Base-by-base conservation (phyloP, 106 monocot genomes). In the Dendrobium nobile region DNA sequence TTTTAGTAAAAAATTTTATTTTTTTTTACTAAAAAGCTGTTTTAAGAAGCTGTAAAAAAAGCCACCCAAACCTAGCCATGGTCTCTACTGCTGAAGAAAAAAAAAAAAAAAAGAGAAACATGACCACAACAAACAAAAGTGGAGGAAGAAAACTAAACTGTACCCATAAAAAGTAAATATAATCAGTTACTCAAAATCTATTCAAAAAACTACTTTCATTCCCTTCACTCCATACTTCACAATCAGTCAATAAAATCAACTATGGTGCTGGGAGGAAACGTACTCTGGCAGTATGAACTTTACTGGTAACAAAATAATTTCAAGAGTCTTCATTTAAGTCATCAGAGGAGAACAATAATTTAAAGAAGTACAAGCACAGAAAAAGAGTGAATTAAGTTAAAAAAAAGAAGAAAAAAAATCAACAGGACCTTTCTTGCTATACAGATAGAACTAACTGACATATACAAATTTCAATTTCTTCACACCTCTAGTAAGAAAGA, bases 391-490 rank as follows among this genome's bases (percentile, higher is more conserved):
- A 24, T 22, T 5, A 6, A 22, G 61, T 3, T 5, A 13, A 70
- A 31, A 31, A 31, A 74, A 20, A 1, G 20, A 43, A 41, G 43
- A 74, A 27, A 48, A 24, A 76, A 27, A 76, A 76, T 13, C 24
- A 76, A 76, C 47, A 76, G 76, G 11, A 47, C 24, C 18, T 43
- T 43, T 41, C 48, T 76, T 19, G 10, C 76, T 76, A 17, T 76
- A 76, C 76, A 76, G 47, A 76, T 41, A 5, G 27, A 76, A 48
- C 76, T 76, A 48, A 47, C 5, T 27, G 33, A 70, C 33, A 70
- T 47, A 76, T 48, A 44, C 74, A 74, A 44, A 41, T 15, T 76
- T 48, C 11, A 70, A 48, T 48, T 47, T 48, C 76, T 76, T 76
- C 24, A 22, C 26, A 24, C 45, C 48, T 20, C 47, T n/a, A 24